Evolutionary conservation across 305 asterid genomes (phyloP), one percentile per base, ranked within the genome.

Genomic region (Petunia hybrid): DNA sequence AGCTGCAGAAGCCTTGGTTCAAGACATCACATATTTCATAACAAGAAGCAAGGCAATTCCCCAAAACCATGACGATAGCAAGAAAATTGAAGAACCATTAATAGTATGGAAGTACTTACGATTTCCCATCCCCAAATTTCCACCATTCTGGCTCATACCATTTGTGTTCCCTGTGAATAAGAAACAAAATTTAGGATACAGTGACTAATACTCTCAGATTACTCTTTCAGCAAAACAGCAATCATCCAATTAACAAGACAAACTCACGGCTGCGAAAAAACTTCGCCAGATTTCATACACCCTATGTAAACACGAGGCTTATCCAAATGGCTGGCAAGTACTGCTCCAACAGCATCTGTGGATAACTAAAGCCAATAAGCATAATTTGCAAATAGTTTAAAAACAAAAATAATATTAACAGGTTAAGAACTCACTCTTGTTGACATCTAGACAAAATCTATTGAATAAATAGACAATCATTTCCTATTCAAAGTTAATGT

Each of bases 61-160:
- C 51, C 46, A 66, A n/a, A 66, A 66, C 51, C 51, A 40, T 41
- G 10, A 39, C 40, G 73, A 66, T 40, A 66, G 36, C 5, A 66
- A 13, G 73, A 66, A 66, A 40, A 43, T 66, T 9, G 6, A 66
- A 40, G 22, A 66, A 66, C 1, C 74, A 66, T 78, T 4, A 31
- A 31, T 4, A 61, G 71, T 75, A 16, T 48, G 71, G 7, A 67
- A 69, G 68, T 60, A 89, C 98, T 92, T 89, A 92, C 99, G 95
- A 88, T 87, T 95, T 95, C 67, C 97, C 92, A 85, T 95, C 99
- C 67, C 99, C 98, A 80, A 95, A 95, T 87, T 95, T 95, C 99
- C 99, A 95, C 97, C 97, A 95, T 76, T 95, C 99, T 8, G 97
- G 97, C 84, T 95, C 99, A 76, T 92, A 92, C 99, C 99, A 95